Evolutionary conservation across 495 filamentous ascomycete genomes (phyloP).

Genomic region (Podospora didyma): DNA sequence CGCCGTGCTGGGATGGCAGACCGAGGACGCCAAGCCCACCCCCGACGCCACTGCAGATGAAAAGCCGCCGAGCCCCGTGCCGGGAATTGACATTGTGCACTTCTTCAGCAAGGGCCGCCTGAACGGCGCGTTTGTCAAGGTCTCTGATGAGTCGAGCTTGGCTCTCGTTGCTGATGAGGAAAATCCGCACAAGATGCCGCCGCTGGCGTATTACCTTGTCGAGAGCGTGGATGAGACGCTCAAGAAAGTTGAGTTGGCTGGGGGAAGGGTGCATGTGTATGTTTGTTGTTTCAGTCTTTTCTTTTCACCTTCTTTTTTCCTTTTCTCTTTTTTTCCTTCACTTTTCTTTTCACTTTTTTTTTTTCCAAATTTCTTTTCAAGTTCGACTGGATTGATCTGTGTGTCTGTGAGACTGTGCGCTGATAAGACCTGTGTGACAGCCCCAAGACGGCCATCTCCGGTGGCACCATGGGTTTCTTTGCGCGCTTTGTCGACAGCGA

Average conservation of each 20-base stretch:
- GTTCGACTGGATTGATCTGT: too few species aligned
- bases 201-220: neutral
- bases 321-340: too few species aligned
- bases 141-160: neutral
- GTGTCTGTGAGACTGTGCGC: neutral
- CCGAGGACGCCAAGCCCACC: neutral
- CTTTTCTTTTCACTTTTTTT: too few species aligned
- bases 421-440: neutral
- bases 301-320: too few species aligned
- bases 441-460: slow-evolving; percentile 3
- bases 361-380: too few species aligned
- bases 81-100: slow-evolving; percentile 4
- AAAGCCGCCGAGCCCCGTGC: slow-evolving; percentile 5
- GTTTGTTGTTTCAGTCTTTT: neutral
- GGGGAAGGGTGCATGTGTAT: slow-evolving; percentile 8
- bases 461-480: slow-evolving; percentile 3
- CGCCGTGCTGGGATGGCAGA: slow-evolving; percentile 6
- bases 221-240: slow-evolving; percentile 2
- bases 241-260: neutral
- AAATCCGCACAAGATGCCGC: neutral
- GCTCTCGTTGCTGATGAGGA: slow-evolving; percentile 1
- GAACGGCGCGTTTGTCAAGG: slow-evolving; percentile 11
- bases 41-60: neutral
- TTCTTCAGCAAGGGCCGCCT: slow-evolving; percentile 2
- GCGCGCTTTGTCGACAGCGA: slow-evolving; percentile 9